Evolutionary conservation across 2,329 filamentous ascomycete species (phyloP).

Genomic region (Aspergillus sp.): DNA sequence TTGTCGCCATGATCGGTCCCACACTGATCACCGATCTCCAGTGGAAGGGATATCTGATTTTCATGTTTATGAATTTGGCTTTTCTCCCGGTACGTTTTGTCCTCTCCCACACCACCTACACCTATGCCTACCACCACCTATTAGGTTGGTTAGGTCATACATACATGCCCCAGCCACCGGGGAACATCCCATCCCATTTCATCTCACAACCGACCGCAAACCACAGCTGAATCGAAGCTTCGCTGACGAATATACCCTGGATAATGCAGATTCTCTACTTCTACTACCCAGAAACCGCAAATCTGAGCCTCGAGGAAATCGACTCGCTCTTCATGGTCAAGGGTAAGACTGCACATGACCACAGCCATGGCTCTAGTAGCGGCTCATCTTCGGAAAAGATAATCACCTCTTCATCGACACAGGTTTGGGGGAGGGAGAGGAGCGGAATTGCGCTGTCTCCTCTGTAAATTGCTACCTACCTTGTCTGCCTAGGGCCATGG

Average conservation of each 20-base stretch:
- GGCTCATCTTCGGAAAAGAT: neutral
- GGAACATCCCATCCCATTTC: neutral
- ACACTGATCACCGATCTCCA: constrained; percentile 31
- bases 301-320: constrained; percentile 46
- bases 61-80: constrained; percentile 35
- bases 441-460: neutral
- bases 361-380: neutral
- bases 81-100: constrained; percentile 35
- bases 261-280: constrained; percentile 43
- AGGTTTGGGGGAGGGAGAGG: neutral
- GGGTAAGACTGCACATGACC: neutral
- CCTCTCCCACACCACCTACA: neutral
- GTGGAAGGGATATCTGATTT: constrained; percentile 39
- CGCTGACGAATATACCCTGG: neutral
- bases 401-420: neutral
- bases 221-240: neutral
- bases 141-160: no score
- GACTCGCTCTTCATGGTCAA: constrained; percentile 41
- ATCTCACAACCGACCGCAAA: neutral
- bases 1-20: constrained; percentile 40
- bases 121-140: neutral
- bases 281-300: constrained; percentile 47
- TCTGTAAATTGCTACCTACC: no score
- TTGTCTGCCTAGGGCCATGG: no score
- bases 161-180: neutral